Base-by-base conservation (phyloP, 1,284 basidiomycete genomes). In the Pascua sp. region DNA sequence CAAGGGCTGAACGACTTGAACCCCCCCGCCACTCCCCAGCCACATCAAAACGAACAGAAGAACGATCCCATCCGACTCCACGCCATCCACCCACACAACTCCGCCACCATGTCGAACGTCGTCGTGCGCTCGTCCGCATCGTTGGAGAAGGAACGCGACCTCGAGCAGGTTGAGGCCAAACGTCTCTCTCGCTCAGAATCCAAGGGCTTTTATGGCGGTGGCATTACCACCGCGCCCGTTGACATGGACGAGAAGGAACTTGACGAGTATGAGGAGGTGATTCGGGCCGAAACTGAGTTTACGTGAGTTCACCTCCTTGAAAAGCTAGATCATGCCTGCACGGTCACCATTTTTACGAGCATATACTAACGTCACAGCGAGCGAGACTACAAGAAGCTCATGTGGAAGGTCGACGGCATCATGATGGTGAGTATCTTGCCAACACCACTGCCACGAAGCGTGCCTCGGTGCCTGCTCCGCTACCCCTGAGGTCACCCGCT, bases 341-440 rank as follows among this genome's bases (percentile, higher is more conserved):
- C n/a, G n/a, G n/a, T n/a, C n/a, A n/a, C n/a, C n/a, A n/a, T 12
- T 5, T 16, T 15, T 12, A 11, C n/a, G 39, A 17, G 17, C 13
- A 11, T 15, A 8, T 13, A 8, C 42, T 46, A 12, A 45, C 18
- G 36, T 32, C 7, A 8, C 11, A 52, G 51, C 5, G 37, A 42
- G 1, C 17, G 17, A 11, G 61, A 62, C 41, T 62, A 62, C 61
- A 55, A 49, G 49, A 38, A 39, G 11, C 57, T 62, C 40, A n/a
- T 45, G 17, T 47, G 49, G 45, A 62, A 62, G 49, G 18, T 62
- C 18, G 61, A 62, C 55, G 24, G 53, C 4, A 44, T 62, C 44
- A 45, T 62, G 15, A 62, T 62, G 49, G 56, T 57, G 38, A 61
- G 51, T 52, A 16, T 16, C 37, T 12, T 11, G 10, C 48, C 8